Evolutionary conservation across 2,329 filamentous ascomycete genomes (phyloP).

Genomic region (Stagonosporopsis rhizophila): DNA sequence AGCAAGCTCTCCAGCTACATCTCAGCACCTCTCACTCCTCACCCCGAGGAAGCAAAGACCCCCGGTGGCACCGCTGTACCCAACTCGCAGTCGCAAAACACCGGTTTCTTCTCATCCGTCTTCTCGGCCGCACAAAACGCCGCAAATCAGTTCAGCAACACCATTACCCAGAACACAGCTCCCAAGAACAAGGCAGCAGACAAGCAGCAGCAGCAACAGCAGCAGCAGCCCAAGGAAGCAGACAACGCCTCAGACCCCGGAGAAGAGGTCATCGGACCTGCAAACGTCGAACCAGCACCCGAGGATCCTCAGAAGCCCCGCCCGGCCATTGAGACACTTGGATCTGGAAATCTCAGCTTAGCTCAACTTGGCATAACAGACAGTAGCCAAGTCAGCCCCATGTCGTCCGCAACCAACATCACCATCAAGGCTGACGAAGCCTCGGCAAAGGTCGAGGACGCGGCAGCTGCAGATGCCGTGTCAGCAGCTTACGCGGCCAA

Average conservation of each 20-base stretch:
- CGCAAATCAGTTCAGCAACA: slow-evolving; percentile 75
- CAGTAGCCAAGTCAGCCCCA: slow-evolving; percentile 63
- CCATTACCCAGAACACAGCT: slow-evolving; percentile 70
- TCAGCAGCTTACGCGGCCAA: slow-evolving; percentile 65
- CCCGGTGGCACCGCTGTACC: slow-evolving; percentile 61
- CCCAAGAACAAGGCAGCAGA: slow-evolving; percentile 52
- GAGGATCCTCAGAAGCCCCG: slow-evolving; percentile 57
- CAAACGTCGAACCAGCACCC: slow-evolving; percentile 32
- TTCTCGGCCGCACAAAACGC: slow-evolving; percentile 94
- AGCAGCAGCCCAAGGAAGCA: slow-evolving; percentile 30
- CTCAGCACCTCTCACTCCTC: slow-evolving; percentile 73
- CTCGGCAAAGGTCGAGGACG: slow-evolving; percentile 64
- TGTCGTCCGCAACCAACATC: slow-evolving; percentile 66
- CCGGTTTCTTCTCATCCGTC: slow-evolving; percentile 88
- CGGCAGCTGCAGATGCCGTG: slow-evolving; percentile 65
- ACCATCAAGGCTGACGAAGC: slow-evolving; percentile 58
- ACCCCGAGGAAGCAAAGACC: slow-evolving; percentile 72
- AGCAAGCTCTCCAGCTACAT: slow-evolving; percentile 86
- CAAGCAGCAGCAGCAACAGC: slow-evolving; percentile 11
- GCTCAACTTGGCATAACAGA: slow-evolving; percentile 84
- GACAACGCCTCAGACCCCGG: slow-evolving; percentile 41
- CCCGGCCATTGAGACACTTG: slow-evolving; percentile 85
- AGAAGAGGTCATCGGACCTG: slow-evolving; percentile 53
- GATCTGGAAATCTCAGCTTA: slow-evolving; percentile 85
- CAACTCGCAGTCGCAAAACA: slow-evolving; percentile 53